Base-by-base conservation (phyloP, 441 rosid species). In the Bocquillonia castaneifolia region DNA sequence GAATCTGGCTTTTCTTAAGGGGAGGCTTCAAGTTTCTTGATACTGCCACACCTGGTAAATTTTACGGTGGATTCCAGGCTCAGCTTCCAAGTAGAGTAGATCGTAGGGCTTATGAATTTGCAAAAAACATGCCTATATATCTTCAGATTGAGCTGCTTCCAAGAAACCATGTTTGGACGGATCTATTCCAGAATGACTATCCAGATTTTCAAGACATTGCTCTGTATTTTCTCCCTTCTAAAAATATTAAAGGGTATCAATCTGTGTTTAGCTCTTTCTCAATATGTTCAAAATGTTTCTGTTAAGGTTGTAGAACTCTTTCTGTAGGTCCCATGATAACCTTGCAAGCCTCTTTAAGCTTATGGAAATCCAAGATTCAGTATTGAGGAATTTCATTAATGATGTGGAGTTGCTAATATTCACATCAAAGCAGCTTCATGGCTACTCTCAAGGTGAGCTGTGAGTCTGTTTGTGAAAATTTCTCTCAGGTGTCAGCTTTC, bases 341-440 rank as follows among this genome's bases (percentile, higher is more conserved):
- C 57, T 58, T 70, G 50, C 55, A 63, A 39, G 45, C 63, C 78
- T 91, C 54, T 65, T 73, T 40, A 64, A 74, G 48, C 79, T 81
- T 47, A 74, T 90, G 82, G 82, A 60, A 56, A 67, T 26, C 23
- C 57, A 72, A 61, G 68, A 81, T 56, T 75, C 72, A 56, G 80
- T 65, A 64, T 71, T 87, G 75, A 83, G 72, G 78, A 74, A 74
- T 76, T 71, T 67, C 47, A 55, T 87, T 32, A 73, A 76, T 65
- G 88, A 81, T 70, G 64, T 76, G n/a, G 86, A 85, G 68, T 63
- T 91, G 85, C 70, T 87, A 62, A 74, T 91, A 79, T 89, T 82
- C 68, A 73, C 92, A 55, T 84, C 89, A 13, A 83, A 77, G 52
- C 78, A 74, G 55, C 77, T 91, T 53, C 80, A 80, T 64, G 32